Percentiles rank a stretch among this genome's conserved stretches.
Conservation (phyloP, 768 basidiomycete species). For the Suillus brevipes region DNA sequence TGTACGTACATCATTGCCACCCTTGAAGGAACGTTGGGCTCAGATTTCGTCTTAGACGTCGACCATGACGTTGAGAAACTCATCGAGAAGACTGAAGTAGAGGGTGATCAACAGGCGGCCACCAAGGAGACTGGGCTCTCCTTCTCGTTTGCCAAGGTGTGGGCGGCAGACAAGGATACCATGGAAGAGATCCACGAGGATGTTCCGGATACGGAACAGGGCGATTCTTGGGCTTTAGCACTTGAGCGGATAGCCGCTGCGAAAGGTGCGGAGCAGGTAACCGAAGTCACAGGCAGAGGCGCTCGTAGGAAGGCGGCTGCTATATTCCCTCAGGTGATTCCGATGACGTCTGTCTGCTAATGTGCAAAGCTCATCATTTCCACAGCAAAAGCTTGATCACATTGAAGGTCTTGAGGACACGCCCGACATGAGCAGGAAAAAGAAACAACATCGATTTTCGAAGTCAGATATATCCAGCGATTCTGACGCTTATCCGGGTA, state of each 20-base stretch:
- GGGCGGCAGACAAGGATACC: conserved; percentile 76
- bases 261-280: conserved; percentile 42
- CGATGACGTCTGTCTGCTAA: neutral
- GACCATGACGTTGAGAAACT: conserved; percentile 83
- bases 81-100: conserved; percentile 81
- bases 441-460: conserved; percentile 33
- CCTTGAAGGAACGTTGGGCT: neutral
- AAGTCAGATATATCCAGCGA: conserved; percentile 38
- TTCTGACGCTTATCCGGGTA: conserved; percentile 39
- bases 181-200: conserved; percentile 68
- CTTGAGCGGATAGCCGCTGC: conserved; percentile 49
- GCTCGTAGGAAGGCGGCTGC: conserved; percentile 69
- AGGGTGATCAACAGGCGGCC: conserved; percentile 55
- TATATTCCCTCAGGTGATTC: conserved; percentile 39
- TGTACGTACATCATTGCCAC: conserved; percentile 45
- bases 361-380: conserved; percentile 7
- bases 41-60: conserved; percentile 48
- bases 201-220: conserved; percentile 45
- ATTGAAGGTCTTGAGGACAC: conserved; percentile 37
- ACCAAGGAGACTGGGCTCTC: conserved; percentile 53
- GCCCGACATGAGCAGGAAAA: conserved; percentile 38
- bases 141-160: conserved; percentile 91
- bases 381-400: conserved; percentile 33
- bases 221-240: conserved; percentile 82
- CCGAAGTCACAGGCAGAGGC: conserved; percentile 68